These are phyloP conservation scores for Aristolochia californica DNA, from an alignment of 164 flowering plant genomes.

Conservation along the genomic window DNA sequence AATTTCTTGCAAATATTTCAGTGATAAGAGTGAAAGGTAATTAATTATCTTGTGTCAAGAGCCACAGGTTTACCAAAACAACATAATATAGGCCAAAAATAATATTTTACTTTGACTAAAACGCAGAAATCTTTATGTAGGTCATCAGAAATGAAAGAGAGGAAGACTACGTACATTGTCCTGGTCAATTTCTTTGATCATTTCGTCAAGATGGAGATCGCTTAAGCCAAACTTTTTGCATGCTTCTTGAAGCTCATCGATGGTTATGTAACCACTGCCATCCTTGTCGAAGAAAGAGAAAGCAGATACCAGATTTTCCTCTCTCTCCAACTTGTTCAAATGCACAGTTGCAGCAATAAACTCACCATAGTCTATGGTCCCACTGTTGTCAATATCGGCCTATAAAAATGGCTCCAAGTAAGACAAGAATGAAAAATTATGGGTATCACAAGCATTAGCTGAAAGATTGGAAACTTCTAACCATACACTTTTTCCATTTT, in stretches of 20 bases:
- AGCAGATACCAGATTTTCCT: constrained; percentile 66
- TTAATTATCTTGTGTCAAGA: no score
- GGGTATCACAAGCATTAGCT: neutral
- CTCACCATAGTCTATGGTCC: constrained; percentile 81
- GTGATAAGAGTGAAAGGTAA: no score
- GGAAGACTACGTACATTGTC: constrained; percentile 51
- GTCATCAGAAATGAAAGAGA: no score
- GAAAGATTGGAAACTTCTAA: no score
- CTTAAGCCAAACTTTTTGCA: constrained; percentile 69
- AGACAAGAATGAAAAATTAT: neutral
- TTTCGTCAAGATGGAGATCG: constrained; percentile 66
- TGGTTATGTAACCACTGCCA: constrained; percentile 80
- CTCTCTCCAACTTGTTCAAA: constrained; percentile 80
- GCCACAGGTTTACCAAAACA: no score
- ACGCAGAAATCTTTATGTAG: neutral
- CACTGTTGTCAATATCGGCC: constrained; percentile 86
- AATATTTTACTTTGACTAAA: neutral
- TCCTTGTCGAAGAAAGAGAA: constrained; percentile 80
- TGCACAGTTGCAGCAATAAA: constrained; percentile 85
- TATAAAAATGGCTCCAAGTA: constrained; percentile 15
- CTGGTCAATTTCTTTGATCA: constrained; percentile 68
- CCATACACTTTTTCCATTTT: no score
- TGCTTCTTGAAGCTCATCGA: constrained; percentile 85
- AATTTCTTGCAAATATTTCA: no score
- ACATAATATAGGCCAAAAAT: no score